Percentiles rank a stretch among this genome's conserved stretches.
Evolutionary conservation across 2,329 filamentous ascomycete genomes (phyloP).

Genomic region (Rugonectria rugulosa): DNA sequence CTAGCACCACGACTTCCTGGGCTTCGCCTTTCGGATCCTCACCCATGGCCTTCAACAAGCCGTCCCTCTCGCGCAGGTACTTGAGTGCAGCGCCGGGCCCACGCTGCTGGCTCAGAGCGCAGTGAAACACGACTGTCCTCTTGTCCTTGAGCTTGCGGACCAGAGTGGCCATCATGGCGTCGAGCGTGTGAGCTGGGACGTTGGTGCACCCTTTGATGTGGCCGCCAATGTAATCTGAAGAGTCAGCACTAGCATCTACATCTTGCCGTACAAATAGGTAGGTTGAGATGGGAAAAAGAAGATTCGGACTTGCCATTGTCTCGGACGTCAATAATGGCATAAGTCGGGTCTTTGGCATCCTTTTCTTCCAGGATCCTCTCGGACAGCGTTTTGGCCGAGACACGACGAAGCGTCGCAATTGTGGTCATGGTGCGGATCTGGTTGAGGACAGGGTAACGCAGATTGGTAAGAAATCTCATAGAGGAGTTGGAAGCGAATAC

Average conservation of each 20-base stretch:
- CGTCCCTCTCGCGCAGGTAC: constrained; percentile 77
- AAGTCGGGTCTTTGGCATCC: constrained; percentile 50
- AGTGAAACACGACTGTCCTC: constrained; percentile 92
- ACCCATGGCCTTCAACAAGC: constrained; percentile 45
- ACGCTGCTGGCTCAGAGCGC: constrained; percentile 87
- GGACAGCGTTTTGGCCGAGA: constrained; percentile 74
- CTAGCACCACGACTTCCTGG: constrained; percentile 83
- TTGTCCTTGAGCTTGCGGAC: constrained; percentile 78
- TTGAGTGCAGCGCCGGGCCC: constrained; percentile 84
- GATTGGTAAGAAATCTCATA: constrained; percentile 22
- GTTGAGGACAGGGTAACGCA: constrained; percentile 11
- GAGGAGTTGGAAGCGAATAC: not conserved
- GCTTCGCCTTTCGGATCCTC: constrained; percentile 41
- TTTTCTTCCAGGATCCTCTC: constrained; percentile 64
- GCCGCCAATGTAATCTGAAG: constrained; percentile 83
- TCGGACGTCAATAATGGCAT: constrained; percentile 88
- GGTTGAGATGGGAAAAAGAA: not conserved
- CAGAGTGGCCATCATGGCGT: constrained; percentile 82
- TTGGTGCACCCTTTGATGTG: constrained; percentile 83
- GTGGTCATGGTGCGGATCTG: constrained; percentile 54
- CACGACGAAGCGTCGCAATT: constrained; percentile 69
- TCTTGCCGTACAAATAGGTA: not conserved
- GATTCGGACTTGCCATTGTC: constrained; percentile 69
- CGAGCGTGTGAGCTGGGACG: constrained; percentile 76
- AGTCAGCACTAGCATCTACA: not conserved